These are phyloP conservation scores for Lentinula novae-zelandiae DNA, from an alignment of 1,284 basidiomycete species.

Conservation along the genomic window DNA sequence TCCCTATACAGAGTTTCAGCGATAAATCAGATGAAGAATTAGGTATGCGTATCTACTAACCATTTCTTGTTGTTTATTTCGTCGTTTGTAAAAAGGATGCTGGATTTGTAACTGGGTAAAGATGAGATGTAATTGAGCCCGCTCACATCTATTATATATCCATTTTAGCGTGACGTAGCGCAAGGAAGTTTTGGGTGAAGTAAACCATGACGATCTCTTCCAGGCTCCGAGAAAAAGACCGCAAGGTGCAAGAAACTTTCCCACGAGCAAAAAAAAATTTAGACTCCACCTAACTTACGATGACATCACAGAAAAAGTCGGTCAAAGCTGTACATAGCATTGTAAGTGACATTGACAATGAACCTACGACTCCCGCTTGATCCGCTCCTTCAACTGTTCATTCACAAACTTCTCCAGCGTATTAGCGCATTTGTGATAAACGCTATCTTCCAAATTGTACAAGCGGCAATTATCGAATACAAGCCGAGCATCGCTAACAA, in stretches of 20 bases:
- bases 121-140: background rate
- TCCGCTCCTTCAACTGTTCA: constrained; percentile 40
- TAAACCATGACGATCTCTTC: background rate
- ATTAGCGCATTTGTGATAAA: constrained; percentile 85
- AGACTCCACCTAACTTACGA: background rate
- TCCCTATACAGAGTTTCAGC: constrained; percentile 33
- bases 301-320: background rate
- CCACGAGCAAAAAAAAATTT: background rate
- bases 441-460: constrained; percentile 86
- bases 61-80: too few species aligned
- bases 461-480: constrained; percentile 90
- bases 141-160: background rate
- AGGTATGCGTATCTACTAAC: too few species aligned
- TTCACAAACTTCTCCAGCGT: constrained; percentile 75
- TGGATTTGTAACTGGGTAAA: too few species aligned
- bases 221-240: background rate
- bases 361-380: constrained; percentile 11
- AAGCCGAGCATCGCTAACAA: constrained; percentile 78
- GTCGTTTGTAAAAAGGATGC: too few species aligned
- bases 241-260: background rate
- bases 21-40: too few species aligned
- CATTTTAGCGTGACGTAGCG: too few species aligned
- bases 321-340: background rate
- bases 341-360: background rate
- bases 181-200: background rate